A percentile compares a stretch with the other conserved stretches of the same genome.
Evolutionary conservation across 805 yeast genomes (phyloP).

Genomic region (Suhomyces pyralidae): DNA sequence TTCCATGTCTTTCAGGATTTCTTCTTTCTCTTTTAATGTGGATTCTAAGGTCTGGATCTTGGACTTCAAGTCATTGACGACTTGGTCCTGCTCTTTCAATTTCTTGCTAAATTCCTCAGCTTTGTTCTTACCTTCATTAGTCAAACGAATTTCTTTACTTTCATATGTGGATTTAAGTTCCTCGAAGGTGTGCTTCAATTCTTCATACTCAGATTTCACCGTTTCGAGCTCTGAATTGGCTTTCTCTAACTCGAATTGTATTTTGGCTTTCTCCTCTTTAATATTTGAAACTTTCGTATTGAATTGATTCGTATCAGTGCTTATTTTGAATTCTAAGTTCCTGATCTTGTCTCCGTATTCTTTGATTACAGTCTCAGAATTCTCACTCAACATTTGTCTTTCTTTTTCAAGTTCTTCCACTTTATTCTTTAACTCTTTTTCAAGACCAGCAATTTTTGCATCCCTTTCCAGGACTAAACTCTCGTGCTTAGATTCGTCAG

Average conservation of each 20-base stretch:
- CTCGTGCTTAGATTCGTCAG: conserved; percentile 15
- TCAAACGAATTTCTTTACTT: conserved; percentile 1
- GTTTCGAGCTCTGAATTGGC: conserved; percentile 9
- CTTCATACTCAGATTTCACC: neutral
- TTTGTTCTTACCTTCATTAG: neutral
- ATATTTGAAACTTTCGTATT: conserved; percentile 6
- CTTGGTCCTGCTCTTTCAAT: neutral
- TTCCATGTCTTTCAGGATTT: neutral
- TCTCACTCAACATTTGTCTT: conserved; percentile 44
- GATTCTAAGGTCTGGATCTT: neutral
- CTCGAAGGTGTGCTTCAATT: neutral
- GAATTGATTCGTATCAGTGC: conserved; percentile 12
- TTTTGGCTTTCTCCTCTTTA: conserved; percentile 7
- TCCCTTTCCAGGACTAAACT: conserved; percentile 21
- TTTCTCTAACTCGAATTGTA: conserved; percentile 4
- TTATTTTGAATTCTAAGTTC: conserved; percentile 36
- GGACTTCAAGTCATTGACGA: neutral
- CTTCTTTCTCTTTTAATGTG: neutral
- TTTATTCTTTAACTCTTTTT: conserved; percentile 35
- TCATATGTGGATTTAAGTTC: neutral
- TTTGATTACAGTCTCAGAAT: conserved; percentile 47
- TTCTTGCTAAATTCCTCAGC: neutral
- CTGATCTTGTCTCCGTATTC: conserved; percentile 48
- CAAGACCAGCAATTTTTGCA: conserved; percentile 24
- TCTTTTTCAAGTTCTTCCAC: conserved; percentile 49